These are phyloP conservation scores for Martiniozyma abietophila DNA, from an alignment of 805 yeast species.

Conservation along the genomic window DNA sequence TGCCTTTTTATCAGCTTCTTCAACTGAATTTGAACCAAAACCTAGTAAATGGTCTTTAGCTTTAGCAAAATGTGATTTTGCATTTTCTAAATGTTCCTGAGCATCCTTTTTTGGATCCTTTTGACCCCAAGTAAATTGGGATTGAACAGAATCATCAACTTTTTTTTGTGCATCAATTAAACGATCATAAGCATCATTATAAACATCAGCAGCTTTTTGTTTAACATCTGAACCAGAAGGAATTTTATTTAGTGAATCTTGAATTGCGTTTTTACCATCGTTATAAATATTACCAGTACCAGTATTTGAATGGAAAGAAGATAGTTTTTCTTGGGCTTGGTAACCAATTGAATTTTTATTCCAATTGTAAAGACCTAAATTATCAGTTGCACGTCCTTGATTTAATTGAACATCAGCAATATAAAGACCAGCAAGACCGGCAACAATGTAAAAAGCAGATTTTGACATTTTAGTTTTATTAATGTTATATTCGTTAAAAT, in stretches of 20 bases:
- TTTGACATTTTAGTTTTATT: slow-evolving; percentile 2
- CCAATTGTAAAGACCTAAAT: slow-evolving; percentile 8
- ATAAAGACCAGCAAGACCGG: slow-evolving; percentile 7
- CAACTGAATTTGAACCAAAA: slow-evolving; percentile 6
- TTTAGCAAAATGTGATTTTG: slow-evolving; percentile 10
- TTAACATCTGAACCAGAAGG: slow-evolving; percentile 10
- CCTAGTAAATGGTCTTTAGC: slow-evolving; percentile 8
- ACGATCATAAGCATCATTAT: slow-evolving; percentile 20
- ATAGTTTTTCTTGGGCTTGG: slow-evolving; percentile 1
- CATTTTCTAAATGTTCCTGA: slow-evolving; percentile 19
- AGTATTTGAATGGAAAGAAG: neutral
- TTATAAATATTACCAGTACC: slow-evolving; percentile 2
- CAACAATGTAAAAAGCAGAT: slow-evolving; percentile 4
- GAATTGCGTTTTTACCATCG: slow-evolving; percentile 1
- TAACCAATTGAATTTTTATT: neutral
- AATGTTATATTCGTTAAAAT: too few relatives aligned
- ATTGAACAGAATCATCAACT: slow-evolving; percentile 23
- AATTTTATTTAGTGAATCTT: slow-evolving; percentile 5
- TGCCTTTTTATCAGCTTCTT: slow-evolving; percentile 4
- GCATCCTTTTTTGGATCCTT: slow-evolving; percentile 20
- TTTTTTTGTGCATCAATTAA: slow-evolving; percentile 26
- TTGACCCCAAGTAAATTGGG: slow-evolving; percentile 24
- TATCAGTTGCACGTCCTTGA: slow-evolving; percentile 5
- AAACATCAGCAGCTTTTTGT: slow-evolving; percentile 13
- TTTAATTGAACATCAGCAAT: slow-evolving; percentile 7